A percentile compares a stretch with the other conserved stretches of the same genome.
phyloP scores from a whole-genome alignment of 2,329 filamentous ascomycete genomes.

The Hypoxylon sp. region DNA sequence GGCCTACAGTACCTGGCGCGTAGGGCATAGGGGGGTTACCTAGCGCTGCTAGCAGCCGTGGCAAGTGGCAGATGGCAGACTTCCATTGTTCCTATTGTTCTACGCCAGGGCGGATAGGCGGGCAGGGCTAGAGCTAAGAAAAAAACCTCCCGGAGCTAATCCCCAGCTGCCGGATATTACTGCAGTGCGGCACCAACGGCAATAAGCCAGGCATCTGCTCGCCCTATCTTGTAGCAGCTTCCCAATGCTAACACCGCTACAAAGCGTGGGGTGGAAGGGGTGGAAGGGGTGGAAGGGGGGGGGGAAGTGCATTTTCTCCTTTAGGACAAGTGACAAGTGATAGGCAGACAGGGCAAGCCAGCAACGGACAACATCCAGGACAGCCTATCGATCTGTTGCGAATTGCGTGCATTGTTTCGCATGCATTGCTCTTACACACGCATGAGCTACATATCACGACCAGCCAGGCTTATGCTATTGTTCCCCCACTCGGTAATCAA shows the following conservation, averaged over 20 bases:
- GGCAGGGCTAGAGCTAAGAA: background rate
- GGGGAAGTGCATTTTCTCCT: background rate
- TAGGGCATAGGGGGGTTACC: no score
- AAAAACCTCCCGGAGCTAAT: background rate
- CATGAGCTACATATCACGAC: background rate
- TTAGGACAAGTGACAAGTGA: background rate
- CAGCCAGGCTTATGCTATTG: background rate
- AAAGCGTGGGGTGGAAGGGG: no score
- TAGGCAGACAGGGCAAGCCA: no score
- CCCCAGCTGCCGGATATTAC: background rate
- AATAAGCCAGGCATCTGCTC: background rate
- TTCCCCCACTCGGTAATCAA: background rate
- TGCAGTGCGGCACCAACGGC: no score
- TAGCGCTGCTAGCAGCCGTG: no score
- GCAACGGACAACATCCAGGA: background rate
- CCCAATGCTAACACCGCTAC: background rate
- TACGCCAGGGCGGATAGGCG: no score
- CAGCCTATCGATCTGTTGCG: background rate
- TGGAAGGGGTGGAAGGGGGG: background rate
- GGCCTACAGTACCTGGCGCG: no score
- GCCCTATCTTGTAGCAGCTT: background rate
- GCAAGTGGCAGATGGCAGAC: no score
- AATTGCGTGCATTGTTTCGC: constrained; percentile 1
- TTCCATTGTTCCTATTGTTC: no score
- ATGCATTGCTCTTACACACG: background rate